A percentile compares a stretch with the other conserved stretches of the same genome.
These are phyloP conservation scores for Kodamaea kakaduensis DNA, from an alignment of 805 yeast species.

Conservation along the genomic window DNA sequence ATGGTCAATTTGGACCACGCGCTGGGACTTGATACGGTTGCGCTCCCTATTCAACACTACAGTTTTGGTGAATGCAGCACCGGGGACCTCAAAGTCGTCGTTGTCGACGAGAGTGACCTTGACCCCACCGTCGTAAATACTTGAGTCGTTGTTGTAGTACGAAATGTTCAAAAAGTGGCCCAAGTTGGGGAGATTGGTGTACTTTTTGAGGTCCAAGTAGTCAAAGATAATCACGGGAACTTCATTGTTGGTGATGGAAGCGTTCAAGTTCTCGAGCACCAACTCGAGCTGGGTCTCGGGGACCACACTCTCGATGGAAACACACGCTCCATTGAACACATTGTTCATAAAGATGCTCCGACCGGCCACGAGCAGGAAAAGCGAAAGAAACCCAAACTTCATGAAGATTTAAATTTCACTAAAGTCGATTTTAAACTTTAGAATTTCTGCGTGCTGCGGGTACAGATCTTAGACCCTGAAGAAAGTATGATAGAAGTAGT, in stretches of 20 bases:
- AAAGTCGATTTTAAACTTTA: no score
- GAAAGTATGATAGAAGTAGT: no score
- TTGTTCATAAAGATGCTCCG: constrained; percentile 2
- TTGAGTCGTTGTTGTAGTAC: constrained; percentile 6
- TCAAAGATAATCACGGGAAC: constrained; percentile 12
- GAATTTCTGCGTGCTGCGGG: no score
- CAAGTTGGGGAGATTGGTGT: constrained; percentile 11
- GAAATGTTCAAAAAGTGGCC: constrained; percentile 9
- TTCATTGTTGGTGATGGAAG: constrained; percentile 6
- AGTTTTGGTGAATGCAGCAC: constrained; percentile 1
- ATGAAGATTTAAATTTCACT: no score
- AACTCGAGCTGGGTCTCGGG: constrained; percentile 7
- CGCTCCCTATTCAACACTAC: constrained; percentile 3
- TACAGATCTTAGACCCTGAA: no score
- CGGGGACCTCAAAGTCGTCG: constrained; percentile 1
- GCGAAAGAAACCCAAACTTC: no score
- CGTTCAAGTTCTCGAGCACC: constrained; percentile 5
- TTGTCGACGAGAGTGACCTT: constrained; percentile 3
- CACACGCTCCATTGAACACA: constrained; percentile 11
- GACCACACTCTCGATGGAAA: constrained; percentile 8
- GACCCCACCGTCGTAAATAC: not conserved
- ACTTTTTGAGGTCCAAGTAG: constrained; percentile 12
- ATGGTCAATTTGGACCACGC: no score
- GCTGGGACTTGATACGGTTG: no score
- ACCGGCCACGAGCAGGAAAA: no score